Evolutionary conservation across 2,329 filamentous ascomycete species (phyloP).

Genomic region (Pseudopyricularia javanii): DNA sequence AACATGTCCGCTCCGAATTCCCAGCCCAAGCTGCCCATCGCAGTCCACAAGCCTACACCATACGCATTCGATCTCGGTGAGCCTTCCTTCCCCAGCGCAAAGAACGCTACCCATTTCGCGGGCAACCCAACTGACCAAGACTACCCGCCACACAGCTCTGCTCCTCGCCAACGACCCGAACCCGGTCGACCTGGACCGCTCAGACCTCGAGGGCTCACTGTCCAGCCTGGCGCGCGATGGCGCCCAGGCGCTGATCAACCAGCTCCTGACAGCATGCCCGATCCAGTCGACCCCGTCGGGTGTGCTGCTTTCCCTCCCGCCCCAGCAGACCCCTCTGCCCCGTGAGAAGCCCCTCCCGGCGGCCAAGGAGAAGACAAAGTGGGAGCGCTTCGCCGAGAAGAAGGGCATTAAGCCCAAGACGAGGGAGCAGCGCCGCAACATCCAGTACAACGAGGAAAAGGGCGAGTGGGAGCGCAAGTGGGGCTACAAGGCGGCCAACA

Average conservation of each 20-base stretch:
- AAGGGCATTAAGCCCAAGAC: conserved; percentile 91
- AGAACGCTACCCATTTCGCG: background rate
- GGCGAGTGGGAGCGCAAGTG: conserved; percentile 90
- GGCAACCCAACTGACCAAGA: background rate
- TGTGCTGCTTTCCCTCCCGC: conserved; percentile 69
- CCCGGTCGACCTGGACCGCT: conserved; percentile 48
- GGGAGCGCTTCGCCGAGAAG: conserved; percentile 92
- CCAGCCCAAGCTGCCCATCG: conserved; percentile 42
- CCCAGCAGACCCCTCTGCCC: conserved; percentile 58
- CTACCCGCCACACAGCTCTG: conserved; percentile 34
- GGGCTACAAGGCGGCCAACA: conserved; percentile 88
- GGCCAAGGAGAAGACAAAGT: conserved; percentile 76
- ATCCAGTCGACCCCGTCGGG: conserved; percentile 57
- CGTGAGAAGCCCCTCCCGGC: conserved; percentile 82
- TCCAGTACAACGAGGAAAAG: conserved; percentile 71
- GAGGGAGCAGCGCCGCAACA: conserved; percentile 59
- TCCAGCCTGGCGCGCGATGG: conserved; percentile 70
- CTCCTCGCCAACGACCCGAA: conserved; percentile 82
- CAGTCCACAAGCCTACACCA: conserved; percentile 70
- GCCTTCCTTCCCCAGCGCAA: conserved; percentile 1
- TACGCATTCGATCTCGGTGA: conserved; percentile 76
- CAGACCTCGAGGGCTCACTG: conserved; percentile 53
- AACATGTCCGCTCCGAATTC: conserved; percentile 5
- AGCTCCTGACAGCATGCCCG: conserved; percentile 79
- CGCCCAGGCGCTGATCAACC: conserved; percentile 85